Percentiles rank a stretch among this genome's conserved stretches.
Evolutionary conservation across 345 rosid species (phyloP).

Genomic region (Laguncularia racemosa): DNA sequence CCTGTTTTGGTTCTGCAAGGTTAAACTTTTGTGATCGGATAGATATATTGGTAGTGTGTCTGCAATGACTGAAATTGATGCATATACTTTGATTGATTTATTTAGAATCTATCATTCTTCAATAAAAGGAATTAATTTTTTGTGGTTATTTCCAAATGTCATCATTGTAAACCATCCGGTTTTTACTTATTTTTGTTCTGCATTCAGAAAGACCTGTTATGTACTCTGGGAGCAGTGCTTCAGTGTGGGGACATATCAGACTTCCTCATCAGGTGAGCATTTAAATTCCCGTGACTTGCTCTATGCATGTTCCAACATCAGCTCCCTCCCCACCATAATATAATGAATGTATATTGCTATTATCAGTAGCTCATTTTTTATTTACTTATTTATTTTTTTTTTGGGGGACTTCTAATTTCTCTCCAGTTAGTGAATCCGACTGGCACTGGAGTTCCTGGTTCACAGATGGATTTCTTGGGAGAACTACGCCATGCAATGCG

Average conservation of each 20-base stretch:
- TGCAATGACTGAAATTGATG: no score
- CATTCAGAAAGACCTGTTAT: slow-evolving; percentile 55
- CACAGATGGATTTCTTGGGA: slow-evolving; percentile 49
- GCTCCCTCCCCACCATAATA: no score
- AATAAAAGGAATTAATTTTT: not conserved
- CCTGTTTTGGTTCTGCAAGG: no score
- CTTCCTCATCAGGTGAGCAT: slow-evolving; percentile 61
- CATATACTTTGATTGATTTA: no score
- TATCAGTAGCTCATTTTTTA: not conserved
- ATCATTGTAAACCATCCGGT: not conserved
- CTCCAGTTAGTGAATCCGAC: slow-evolving; percentile 27
- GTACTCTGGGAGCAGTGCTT: slow-evolving; percentile 39
- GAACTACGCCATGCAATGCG: slow-evolving; percentile 49
- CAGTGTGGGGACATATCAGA: slow-evolving; percentile 42
- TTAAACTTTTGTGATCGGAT: no score
- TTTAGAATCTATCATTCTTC: not conserved
- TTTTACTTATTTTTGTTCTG: not conserved
- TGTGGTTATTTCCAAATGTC: not conserved
- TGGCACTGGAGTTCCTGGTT: slow-evolving; percentile 23
- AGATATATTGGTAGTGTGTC: no score
- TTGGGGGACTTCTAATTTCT: not conserved
- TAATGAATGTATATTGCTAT: no score
- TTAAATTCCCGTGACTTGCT: not conserved
- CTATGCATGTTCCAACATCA: no score
- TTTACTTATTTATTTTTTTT: not conserved